Percentiles rank a stretch among this genome's conserved stretches.
Conservation (phyloP, 2,329 filamentous ascomycete genomes). For the Pyricularia sp. region DNA sequence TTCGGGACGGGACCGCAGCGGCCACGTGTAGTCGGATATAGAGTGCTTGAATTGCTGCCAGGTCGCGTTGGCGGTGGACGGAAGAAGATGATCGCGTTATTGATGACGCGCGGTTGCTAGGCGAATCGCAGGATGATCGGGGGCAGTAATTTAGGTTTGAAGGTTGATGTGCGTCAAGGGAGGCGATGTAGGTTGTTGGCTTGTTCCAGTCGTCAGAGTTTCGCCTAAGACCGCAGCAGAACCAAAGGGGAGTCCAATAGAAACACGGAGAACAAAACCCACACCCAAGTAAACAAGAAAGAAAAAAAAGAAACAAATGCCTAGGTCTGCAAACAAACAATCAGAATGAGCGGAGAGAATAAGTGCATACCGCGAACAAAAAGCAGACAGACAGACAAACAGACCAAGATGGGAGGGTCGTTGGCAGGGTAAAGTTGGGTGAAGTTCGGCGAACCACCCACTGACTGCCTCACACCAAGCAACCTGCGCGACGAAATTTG, state of each 20-base stretch:
- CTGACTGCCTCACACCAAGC: background rate
- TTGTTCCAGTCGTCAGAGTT: background rate
- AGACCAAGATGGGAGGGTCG: background rate
- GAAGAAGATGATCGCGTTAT: background rate
- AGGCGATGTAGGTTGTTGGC: background rate
- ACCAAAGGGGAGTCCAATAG: background rate
- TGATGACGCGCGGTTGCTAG: background rate
- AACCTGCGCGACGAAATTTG: constrained; percentile 6
- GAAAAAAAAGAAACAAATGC: background rate
- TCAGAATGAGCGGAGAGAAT: constrained; percentile 2
- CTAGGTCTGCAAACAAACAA: background rate
- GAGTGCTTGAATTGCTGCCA: background rate
- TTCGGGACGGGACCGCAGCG: background rate
- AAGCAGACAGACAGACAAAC: background rate
- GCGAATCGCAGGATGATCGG: background rate
- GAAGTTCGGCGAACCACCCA: constrained; percentile 3
- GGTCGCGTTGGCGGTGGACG: background rate
- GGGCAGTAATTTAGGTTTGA: background rate
- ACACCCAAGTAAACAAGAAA: background rate
- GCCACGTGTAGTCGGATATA: background rate
- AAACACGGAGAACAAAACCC: background rate
- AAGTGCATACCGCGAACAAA: background rate
- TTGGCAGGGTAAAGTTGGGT: constrained; percentile 2
- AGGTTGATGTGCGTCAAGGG: background rate
- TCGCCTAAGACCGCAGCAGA: background rate